These are phyloP conservation scores for Xylaria sp. DNA, from an alignment of 2,329 filamentous ascomycete species.

Conservation along the genomic window DNA sequence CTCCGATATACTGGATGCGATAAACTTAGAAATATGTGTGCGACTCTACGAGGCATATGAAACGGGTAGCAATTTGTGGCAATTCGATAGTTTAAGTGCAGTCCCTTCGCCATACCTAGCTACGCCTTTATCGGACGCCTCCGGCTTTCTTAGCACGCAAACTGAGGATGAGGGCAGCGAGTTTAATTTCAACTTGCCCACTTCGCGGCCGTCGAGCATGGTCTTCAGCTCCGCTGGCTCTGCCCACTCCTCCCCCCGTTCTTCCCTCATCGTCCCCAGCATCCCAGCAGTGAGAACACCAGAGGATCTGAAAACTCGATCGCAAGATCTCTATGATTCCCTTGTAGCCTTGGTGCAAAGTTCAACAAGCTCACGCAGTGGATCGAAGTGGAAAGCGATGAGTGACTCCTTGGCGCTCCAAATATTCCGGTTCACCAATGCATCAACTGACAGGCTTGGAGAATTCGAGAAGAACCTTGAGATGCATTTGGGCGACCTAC, in stretches of 20 bases:
- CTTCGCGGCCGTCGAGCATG: slow-evolving; percentile 63
- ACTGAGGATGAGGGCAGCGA: slow-evolving; percentile 51
- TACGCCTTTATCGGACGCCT: slow-evolving; percentile 45
- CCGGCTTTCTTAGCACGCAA: slow-evolving; percentile 42
- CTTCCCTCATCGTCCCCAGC: slow-evolving; percentile 54
- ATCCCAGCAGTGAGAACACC: slow-evolving; percentile 52
- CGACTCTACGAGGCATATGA: slow-evolving; percentile 66
- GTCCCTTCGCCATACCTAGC: slow-evolving; percentile 42
- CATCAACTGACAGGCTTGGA: slow-evolving; percentile 59
- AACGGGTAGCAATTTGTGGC: slow-evolving; percentile 58
- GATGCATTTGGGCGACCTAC: slow-evolving; percentile 54
- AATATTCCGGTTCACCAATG: slow-evolving; percentile 67
- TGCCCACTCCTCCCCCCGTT: slow-evolving; percentile 62
- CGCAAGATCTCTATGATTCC: slow-evolving; percentile 62
- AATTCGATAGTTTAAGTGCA: slow-evolving; percentile 46
- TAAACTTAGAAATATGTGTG: slow-evolving; percentile 73
- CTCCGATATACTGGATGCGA: slow-evolving; percentile 68
- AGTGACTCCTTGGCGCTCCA: slow-evolving; percentile 65
- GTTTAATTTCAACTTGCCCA: slow-evolving; percentile 60
- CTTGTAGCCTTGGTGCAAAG: slow-evolving; percentile 66
- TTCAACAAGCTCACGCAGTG: slow-evolving; percentile 55
- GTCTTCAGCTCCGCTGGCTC: slow-evolving; percentile 62
- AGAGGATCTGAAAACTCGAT: slow-evolving; percentile 55
- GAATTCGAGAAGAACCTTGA: slow-evolving; percentile 62
- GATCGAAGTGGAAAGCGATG: slow-evolving; percentile 63